Base-by-base conservation (phyloP, 2,329 filamentous ascomycete species). In the Fusarium neocosmosporiellum region DNA sequence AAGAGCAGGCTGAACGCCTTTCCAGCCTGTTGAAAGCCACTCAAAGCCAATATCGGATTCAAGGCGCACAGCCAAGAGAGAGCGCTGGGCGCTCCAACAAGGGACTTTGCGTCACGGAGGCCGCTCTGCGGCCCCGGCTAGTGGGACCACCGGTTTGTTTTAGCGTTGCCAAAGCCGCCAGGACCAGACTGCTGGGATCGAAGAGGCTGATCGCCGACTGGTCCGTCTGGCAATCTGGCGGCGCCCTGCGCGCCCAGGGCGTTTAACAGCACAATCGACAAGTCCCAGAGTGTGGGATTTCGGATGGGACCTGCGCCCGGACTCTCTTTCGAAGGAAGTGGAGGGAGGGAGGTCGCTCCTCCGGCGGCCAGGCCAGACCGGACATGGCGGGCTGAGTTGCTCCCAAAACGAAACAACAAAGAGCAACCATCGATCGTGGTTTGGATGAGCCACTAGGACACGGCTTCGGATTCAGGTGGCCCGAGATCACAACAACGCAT, bases 181-280 rank as follows among this genome's bases (percentile, higher is more conserved):
- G 75, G 79, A 80, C 80, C 78, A 81, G 73, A 81, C 79, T 78
- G 75, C 76, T 76, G 79, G 78, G 73, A 71, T 70, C 66, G 63
- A 43, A 54, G 33, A 70, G 37, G 60, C 64, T 63, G 64, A 60
- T 20, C 66, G 41, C 69, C 77, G 66, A 78, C 70, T 78, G 76
- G 76, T 55, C 63, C 65, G 66, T 65, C 65, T 64, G 59, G 37
- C 46, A 69, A 50, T 63, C 67, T 66, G 60, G 71, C 58, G 39
- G 39, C 22, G 50, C 43, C 70, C 54, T 69, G 63, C 53, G 39
- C 48, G 70, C 64, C 64, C 59, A 64, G 66, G 75, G 73, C 73
- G 71, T 72, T 71, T 65, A 73, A 39, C 59, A 68, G 60, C 63
- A 73, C 67, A 59, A 60, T 61, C 65, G 50, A 61, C 31, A 37